phyloP scores from a whole-genome alignment of 257 asterid species.

The Thymus mandschuricus region DNA sequence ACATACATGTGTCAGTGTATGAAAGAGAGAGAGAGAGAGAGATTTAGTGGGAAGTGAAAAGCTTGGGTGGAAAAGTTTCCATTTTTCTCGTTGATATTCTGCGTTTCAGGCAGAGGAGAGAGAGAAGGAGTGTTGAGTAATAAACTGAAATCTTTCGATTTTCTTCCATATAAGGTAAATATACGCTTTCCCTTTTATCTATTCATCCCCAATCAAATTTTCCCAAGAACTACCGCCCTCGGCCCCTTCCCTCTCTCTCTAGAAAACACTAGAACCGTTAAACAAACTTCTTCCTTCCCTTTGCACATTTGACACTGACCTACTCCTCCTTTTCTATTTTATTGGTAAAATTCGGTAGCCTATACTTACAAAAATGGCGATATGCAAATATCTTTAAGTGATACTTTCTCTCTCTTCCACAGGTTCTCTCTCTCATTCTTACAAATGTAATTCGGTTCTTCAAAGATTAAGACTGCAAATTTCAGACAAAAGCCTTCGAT shows the following conservation, averaged over 20 bases:
- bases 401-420: slow-evolving; percentile 9
- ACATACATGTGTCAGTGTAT: background rate
- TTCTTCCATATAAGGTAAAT: slow-evolving; percentile 41
- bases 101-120: background rate
- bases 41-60: background rate
- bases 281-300: slow-evolving; percentile 15
- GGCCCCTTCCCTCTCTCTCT: slow-evolving; percentile 12
- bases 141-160: slow-evolving; percentile 25
- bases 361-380: slow-evolving; percentile 4
- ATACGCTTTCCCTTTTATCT: slow-evolving; percentile 15
- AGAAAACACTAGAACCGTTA: too few species aligned
- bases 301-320: slow-evolving; percentile 18
- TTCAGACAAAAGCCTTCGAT: slow-evolving; percentile 18
- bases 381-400: background rate
- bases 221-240: slow-evolving; percentile 17
- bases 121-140: background rate
- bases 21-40: slow-evolving; percentile 3
- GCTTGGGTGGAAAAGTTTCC: slow-evolving; percentile 3
- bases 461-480: slow-evolving; percentile 25
- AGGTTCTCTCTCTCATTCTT: slow-evolving; percentile 3
- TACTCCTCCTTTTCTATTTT: slow-evolving; percentile 29
- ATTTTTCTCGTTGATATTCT: background rate
- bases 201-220: slow-evolving; percentile 26
- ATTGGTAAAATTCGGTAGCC: slow-evolving; percentile 19
- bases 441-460: background rate